Percentiles rank a stretch among this genome's conserved stretches.
Conservation (phyloP, 306 rosid genomes). For the Acacia crassicarpa region DNA sequence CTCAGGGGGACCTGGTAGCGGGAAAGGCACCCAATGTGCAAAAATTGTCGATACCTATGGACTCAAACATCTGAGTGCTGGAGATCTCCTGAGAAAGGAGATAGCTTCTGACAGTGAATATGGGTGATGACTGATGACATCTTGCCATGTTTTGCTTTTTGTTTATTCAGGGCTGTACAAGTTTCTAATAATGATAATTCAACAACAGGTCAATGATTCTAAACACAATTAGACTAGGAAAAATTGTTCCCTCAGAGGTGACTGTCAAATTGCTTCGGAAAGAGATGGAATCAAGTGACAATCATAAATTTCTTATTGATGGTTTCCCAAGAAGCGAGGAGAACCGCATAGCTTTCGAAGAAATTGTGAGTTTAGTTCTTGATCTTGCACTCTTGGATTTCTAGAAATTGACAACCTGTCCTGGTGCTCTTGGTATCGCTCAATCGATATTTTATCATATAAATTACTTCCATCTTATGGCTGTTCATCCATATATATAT, state of each 20-base stretch:
- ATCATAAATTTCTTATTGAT: constrained; percentile 73
- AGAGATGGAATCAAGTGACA: constrained; percentile 78
- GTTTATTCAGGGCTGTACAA: constrained; percentile 9
- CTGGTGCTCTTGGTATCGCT: not conserved
- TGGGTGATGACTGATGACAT: constrained; percentile 61
- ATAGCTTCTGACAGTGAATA: constrained; percentile 61
- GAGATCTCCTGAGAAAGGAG: constrained; percentile 90
- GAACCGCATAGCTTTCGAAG: constrained; percentile 81
- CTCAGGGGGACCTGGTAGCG: constrained; percentile 96
- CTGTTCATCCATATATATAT: not conserved
- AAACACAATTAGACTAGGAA: constrained; percentile 72
- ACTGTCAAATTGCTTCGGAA: constrained; percentile 71
- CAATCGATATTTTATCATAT: constrained; percentile 11
- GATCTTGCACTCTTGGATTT: constrained; percentile 6
- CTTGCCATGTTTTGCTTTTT: constrained; percentile 25
- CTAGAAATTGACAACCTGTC: constrained; percentile 12
- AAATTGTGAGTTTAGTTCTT: constrained; percentile 63
- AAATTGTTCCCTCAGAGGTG: constrained; percentile 87
- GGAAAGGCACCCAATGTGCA: constrained; percentile 92
- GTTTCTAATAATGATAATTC: constrained; percentile 30
- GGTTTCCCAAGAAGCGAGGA: constrained; percentile 95
- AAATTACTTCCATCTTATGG: constrained; percentile 22
- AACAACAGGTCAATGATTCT: constrained; percentile 78
- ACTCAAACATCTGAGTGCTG: constrained; percentile 92
- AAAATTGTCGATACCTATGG: constrained; percentile 82